phyloP scores from a whole-genome alignment of 2,329 filamentous ascomycete species.

The Claviceps sorghi region DNA sequence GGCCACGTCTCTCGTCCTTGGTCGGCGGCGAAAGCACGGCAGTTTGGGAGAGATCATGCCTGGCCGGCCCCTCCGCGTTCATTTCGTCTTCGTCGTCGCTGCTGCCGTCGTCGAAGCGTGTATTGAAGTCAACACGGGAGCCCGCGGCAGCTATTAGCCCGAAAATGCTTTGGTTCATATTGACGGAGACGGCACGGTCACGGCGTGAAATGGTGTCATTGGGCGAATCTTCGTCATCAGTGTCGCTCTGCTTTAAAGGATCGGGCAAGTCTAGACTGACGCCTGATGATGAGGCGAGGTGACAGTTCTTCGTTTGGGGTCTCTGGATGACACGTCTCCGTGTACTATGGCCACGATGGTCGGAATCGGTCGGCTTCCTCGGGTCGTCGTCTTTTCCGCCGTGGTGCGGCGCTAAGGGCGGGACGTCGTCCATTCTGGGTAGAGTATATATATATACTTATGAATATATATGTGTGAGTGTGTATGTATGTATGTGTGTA shows the following conservation, averaged over 20 bases:
- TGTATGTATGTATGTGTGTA: too few relatives aligned
- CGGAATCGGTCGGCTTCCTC: constrained; percentile 11
- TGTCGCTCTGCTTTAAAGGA: constrained; percentile 34
- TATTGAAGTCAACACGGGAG: constrained; percentile 66
- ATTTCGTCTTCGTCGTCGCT: constrained; percentile 69
- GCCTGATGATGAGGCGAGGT: constrained; percentile 20
- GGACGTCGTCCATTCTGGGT: neutral
- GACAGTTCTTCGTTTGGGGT: constrained; percentile 29
- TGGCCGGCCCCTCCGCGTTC: constrained; percentile 25
- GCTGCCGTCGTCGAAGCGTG: constrained; percentile 62
- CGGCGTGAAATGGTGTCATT: constrained; percentile 27
- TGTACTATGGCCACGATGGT: constrained; percentile 22
- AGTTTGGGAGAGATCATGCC: constrained; percentile 27
- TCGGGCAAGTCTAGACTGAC: constrained; percentile 34
- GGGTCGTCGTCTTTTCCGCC: neutral
- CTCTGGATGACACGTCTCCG: constrained; percentile 26
- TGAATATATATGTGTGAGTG: too few relatives aligned
- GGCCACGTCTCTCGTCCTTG: constrained; percentile 22
- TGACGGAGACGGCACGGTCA: constrained; percentile 40
- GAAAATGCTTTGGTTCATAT: constrained; percentile 91
- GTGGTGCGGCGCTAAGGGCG: neutral
- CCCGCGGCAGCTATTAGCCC: constrained; percentile 82
- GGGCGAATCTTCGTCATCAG: constrained; percentile 29
- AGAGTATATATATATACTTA: neutral
- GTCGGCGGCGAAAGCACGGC: constrained; percentile 22